Evolutionary conservation across 163 green algal species (phyloP).

Genomic region (Chloromonas sp.): DNA sequence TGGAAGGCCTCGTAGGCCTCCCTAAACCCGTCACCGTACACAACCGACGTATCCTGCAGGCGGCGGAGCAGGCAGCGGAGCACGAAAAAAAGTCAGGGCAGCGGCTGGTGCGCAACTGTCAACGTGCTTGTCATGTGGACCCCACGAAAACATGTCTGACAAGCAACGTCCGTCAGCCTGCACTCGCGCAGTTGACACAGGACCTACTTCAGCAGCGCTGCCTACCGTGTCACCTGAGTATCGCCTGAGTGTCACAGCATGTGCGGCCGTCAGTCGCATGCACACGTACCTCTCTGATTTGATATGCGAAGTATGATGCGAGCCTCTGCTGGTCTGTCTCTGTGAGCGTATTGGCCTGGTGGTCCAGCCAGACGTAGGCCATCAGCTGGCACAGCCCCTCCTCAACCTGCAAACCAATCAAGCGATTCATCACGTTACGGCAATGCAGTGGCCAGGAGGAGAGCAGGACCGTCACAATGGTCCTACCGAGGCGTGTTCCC

Average conservation of each 20-base stretch:
- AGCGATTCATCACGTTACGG: too few relatives aligned
- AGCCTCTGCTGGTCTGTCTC: constrained; percentile 29
- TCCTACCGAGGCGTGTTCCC: too few relatives aligned
- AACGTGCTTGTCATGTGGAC: not conserved
- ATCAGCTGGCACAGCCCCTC: constrained; percentile 82
- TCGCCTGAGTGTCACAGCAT: not conserved
- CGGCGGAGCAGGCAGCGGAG: not conserved
- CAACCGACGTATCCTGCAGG: constrained; percentile 22
- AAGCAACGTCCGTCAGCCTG: not conserved
- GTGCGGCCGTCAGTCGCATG: too few relatives aligned
- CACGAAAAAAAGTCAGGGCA: not conserved
- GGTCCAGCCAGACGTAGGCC: constrained; percentile 56
- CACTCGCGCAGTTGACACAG: not conserved
- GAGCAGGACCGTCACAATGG: too few relatives aligned
- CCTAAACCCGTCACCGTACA: constrained; percentile 72
- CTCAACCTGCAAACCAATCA: constrained; percentile 41
- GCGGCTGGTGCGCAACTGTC: not conserved
- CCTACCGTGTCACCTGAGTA: not conserved
- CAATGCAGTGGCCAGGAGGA: too few relatives aligned
- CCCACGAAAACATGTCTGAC: too few relatives aligned
- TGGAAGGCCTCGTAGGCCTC: constrained; percentile 66
- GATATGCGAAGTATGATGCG: constrained; percentile 22
- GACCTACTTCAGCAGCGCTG: not conserved
- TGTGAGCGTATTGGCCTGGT: constrained; percentile 31
- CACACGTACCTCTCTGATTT: constrained; percentile 24